These are phyloP conservation scores for Geotrichum aggregatum DNA, from an alignment of 1,139 yeast genomes.

Conservation along the genomic window DNA sequence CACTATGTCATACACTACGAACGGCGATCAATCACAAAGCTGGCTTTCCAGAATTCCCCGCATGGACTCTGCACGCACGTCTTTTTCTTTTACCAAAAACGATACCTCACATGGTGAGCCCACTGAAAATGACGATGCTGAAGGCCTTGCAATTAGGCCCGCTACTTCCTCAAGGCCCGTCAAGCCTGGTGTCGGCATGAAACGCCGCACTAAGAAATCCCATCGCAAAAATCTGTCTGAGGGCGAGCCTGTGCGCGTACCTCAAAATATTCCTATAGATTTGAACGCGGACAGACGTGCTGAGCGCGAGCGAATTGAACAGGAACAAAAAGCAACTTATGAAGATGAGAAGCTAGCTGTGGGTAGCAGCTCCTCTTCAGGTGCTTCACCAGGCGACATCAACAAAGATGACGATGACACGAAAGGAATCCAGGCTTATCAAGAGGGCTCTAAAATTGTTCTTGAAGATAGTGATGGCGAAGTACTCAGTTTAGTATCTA, in stretches of 20 bases:
- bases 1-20: slow-evolving; percentile 42
- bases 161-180: slow-evolving; percentile 51
- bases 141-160: slow-evolving; percentile 2
- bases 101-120: slow-evolving; percentile 46
- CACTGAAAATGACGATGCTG: not conserved
- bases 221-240: slow-evolving; percentile 23
- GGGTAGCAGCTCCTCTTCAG: not conserved
- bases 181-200: slow-evolving; percentile 78
- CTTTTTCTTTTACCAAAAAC: slow-evolving; percentile 75
- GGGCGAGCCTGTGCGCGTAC: slow-evolving; percentile 74
- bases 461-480: slow-evolving; percentile 85
- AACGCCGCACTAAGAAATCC: slow-evolving; percentile 43
- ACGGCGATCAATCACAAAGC: slow-evolving; percentile 61
- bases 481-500: slow-evolving; percentile 42
- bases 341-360: not conserved
- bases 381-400: not conserved
- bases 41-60: slow-evolving; percentile 90
- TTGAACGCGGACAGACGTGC: slow-evolving; percentile 25
- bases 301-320: slow-evolving; percentile 3
- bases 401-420: not conserved
- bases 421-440: slow-evolving; percentile 51
- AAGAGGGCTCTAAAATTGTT: slow-evolving; percentile 65
- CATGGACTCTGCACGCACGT: slow-evolving; percentile 64
- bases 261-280: slow-evolving; percentile 34
- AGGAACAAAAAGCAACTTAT: not conserved